Evolutionary conservation across 2,329 filamentous ascomycete species (phyloP), one percentile per base, ranked within the genome.

Genomic region (Alternaria arbusti): DNA sequence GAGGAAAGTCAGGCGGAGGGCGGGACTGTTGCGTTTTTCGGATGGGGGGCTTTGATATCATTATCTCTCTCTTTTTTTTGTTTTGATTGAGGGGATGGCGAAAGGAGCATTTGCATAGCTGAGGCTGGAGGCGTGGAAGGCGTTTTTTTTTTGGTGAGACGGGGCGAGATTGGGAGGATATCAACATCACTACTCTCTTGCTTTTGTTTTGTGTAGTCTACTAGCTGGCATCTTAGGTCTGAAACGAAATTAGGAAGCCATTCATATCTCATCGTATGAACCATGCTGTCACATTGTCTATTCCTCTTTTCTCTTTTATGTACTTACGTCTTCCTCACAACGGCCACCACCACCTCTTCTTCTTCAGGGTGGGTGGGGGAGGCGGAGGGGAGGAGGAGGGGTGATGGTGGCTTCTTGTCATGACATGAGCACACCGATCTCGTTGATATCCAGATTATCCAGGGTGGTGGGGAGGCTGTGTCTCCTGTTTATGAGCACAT

Each of bases 61-160:
- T 40, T 25, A 25, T 54, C 44, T n/a, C n/a, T n/a, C n/a, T n/a
- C n/a, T n/a, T 55, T 51, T 55, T 55, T 50, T 49, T 57, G 50
- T n/a, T n/a, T n/a, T n/a, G n/a, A n/a, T n/a, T n/a, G n/a, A n/a
- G n/a, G n/a, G n/a, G n/a, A n/a, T n/a, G n/a, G n/a, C n/a, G n/a
- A n/a, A n/a, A n/a, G n/a, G n/a, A n/a, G 52, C 15, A 55, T 44
- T 46, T 23, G 43, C 20, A 49, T 46, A 20, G 45, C 23, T 30
- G 17, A 22, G 36, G 17, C 20, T 43, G 28, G 2, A 15, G 30
- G 52, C 23, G 40, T 55, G 12, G 52, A 28, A 12, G 26, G 26
- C 26, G 26, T 28, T 28, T 10, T 28, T 28, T 28, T 28, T n/a
- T n/a, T n/a, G n/a, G n/a, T n/a, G n/a, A n/a, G n/a, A n/a, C n/a